Evolutionary conservation across 495 filamentous ascomycete species (phyloP).

Genomic region (Choiromyces venosus): DNA sequence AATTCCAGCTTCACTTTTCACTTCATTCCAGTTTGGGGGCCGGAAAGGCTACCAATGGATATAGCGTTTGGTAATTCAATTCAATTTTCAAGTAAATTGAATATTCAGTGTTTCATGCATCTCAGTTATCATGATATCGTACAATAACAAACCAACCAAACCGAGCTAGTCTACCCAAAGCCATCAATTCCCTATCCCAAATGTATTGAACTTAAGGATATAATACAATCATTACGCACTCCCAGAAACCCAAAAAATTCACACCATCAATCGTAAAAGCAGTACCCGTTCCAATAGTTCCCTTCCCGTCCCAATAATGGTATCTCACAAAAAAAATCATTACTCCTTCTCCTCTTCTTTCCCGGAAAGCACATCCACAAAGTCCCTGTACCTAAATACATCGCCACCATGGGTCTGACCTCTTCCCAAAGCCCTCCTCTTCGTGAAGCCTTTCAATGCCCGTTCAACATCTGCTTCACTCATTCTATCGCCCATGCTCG

Average conservation of each 20-base stretch:
- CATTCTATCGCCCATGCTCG: conserved; percentile 69
- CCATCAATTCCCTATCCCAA: neutral
- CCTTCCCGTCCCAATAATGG: neutral
- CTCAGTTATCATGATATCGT: neutral
- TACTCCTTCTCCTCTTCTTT: conserved; percentile 45
- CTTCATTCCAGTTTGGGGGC: neutral
- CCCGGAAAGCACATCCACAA: conserved; percentile 58
- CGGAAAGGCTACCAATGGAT: neutral
- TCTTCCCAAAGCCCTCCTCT: conserved; percentile 54
- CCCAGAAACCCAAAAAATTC: neutral
- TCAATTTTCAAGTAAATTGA: neutral
- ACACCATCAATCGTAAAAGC: neutral
- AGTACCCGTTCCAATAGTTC: neutral
- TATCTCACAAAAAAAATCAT: neutral
- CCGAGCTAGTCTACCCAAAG: neutral
- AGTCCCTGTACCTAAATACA: conserved; percentile 73
- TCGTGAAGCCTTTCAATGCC: conserved; percentile 76
- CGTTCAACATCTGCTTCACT: conserved; percentile 74
- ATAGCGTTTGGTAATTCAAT: neutral
- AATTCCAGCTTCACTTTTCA: neutral
- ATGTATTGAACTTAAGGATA: neutral
- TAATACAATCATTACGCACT: neutral
- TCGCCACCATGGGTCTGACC: conserved; percentile 55
- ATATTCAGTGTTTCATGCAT: neutral
- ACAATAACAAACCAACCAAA: neutral